Evolutionary conservation across 345 rosid genomes (phyloP), one percentile per base, ranked within the genome.

Genomic region (Gynandropsis gynandra): DNA sequence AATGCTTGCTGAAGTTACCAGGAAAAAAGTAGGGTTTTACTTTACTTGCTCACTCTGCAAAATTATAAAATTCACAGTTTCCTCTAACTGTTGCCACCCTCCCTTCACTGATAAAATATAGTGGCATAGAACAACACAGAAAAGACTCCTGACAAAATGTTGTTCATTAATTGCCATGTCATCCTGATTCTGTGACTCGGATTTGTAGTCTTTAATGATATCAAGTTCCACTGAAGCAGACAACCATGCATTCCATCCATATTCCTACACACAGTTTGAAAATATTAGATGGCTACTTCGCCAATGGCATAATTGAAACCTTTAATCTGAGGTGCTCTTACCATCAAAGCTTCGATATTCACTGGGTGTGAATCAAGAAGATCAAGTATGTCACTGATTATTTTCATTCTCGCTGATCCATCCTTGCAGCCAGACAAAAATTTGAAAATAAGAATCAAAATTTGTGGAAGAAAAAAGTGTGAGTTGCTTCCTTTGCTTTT

Each of bases 51-150:
- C 80, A 56, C 58, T 68, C 52, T 78, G 77, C 73, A 77, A 51
- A 27, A 80, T 78, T 31, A 90, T 67, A 71, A 87, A 87, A 81
- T 83, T 86, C 64, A 76, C 75, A 17, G 96, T 83, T 69, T 83
- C 98, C 66, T 90, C 98, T 56, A 90, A 66, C 46, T 74, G 89
- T 63, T 83, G 98, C 98, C 98, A 90, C 62, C 98, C 98, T 56
- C 98, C 96, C 79, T 86, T 89, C 48, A 89, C 77, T 19, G 78
- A 81, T 61, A 67, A 70, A 40, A 86, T 70, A 69, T 77, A 78
- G 76, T 89, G 87, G 69, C 90, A 76, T 63, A 89, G 95, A 66
- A 86, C 88, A 63, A 78, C 69, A 63, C 81, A 83, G 56, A 74
- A 89, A 52, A 89, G 58, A 59, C 76, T 78, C 74, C 82, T 81